These are phyloP conservation scores for Agrocybe pediades DNA, from an alignment of 768 basidiomycete genomes.

Conservation along the genomic window DNA sequence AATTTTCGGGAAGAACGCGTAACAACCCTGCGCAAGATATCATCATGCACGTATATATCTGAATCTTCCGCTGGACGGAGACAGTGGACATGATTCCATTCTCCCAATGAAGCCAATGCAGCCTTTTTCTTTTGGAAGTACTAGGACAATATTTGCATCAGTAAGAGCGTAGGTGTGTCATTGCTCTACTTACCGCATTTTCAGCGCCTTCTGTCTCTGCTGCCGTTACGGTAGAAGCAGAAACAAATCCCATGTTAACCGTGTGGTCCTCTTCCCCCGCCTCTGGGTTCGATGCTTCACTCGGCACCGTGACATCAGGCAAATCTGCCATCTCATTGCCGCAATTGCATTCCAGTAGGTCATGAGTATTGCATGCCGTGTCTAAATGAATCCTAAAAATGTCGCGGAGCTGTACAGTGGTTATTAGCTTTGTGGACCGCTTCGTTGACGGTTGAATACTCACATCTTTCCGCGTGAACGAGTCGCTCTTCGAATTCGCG, in stretches of 20 bases:
- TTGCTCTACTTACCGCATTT: constrained; percentile 43
- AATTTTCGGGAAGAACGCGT: constrained; percentile 1
- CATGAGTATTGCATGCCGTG: constrained; percentile 90
- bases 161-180: not conserved
- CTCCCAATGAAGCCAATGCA: constrained; percentile 69
- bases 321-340: constrained; percentile 25
- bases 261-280: constrained; percentile 27
- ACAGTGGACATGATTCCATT: constrained; percentile 88
- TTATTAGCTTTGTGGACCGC: not conserved
- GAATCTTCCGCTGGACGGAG: constrained; percentile 43
- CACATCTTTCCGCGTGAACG: constrained; percentile 87
- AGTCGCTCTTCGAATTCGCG: constrained; percentile 68
- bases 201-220: constrained; percentile 48
- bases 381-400: constrained; percentile 86
- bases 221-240: constrained; percentile 62
- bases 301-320: not conserved
- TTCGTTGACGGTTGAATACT: constrained; percentile 23
- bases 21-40: constrained; percentile 49
- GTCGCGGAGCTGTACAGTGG: constrained; percentile 69
- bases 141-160: constrained; percentile 33
- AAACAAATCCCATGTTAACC: constrained; percentile 54
- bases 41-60: constrained; percentile 60
- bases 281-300: not conserved
- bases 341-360: constrained; percentile 83
- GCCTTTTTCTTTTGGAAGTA: constrained; percentile 68